These are phyloP conservation scores for Marasmius oreades DNA, from an alignment of 1,284 basidiomycete species.

Conservation along the genomic window DNA sequence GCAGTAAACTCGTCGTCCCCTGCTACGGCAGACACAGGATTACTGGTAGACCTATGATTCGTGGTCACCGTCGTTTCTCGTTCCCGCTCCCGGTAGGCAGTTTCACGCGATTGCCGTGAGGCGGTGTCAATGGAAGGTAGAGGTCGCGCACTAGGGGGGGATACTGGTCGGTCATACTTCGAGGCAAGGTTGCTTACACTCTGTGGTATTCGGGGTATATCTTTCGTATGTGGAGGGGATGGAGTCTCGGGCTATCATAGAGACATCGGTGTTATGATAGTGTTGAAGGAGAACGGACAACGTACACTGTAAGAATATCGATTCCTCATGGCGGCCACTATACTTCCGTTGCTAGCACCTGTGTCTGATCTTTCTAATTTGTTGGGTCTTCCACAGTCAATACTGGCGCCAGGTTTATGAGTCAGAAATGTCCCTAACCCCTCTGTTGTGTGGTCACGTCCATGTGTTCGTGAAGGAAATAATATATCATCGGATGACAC, in stretches of 20 bases:
- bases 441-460: constrained; percentile 8
- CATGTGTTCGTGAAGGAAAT: constrained; percentile 5
- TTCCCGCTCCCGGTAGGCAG: constrained; percentile 3
- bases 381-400: constrained; percentile 23
- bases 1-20: constrained; percentile 27
- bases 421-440: background rate
- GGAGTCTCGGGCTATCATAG: constrained; percentile 40
- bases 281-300: constrained; percentile 13
- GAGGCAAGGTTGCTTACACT: constrained; percentile 66
- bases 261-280: background rate
- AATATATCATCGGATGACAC: too few species aligned
- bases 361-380: constrained; percentile 45
- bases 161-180: constrained; percentile 47
- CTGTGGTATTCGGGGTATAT: constrained; percentile 49
- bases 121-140: constrained; percentile 14
- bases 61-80: background rate
- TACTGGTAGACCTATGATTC: background rate
- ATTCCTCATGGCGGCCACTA: constrained; percentile 67
- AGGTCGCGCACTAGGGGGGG: constrained; percentile 21
- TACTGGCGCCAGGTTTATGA: constrained; percentile 19
- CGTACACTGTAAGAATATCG: constrained; percentile 57
- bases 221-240: constrained; percentile 56
- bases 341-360: constrained; percentile 45
- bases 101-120: constrained; percentile 6
- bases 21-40: constrained; percentile 5